Percentiles rank a stretch among this genome's conserved stretches.
These are phyloP conservation scores for Zoysia japonica DNA, from an alignment of 176 grass and related monocot genomes.

Conservation along the genomic window DNA sequence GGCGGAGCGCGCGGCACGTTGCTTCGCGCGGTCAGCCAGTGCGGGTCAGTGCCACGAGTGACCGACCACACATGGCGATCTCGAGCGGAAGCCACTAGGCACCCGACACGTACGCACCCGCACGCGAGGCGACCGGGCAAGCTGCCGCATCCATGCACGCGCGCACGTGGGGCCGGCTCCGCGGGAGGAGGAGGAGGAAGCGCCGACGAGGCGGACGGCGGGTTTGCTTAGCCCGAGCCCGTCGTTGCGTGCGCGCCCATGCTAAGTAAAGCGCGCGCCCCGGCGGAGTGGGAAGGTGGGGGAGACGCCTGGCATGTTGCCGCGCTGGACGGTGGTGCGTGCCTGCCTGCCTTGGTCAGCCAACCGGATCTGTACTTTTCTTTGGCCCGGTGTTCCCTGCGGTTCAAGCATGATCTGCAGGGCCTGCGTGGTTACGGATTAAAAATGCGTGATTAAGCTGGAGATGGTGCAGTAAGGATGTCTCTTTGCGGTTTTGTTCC, in stretches of 20 bases:
- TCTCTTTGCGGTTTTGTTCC: constrained; percentile 15
- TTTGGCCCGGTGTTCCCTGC: constrained; percentile 5
- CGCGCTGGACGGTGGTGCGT: constrained; percentile 23
- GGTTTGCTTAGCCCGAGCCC: constrained; percentile 43
- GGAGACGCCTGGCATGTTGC: background rate
- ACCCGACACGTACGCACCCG: constrained; percentile 12
- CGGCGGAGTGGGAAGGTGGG: background rate
- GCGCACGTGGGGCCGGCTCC: constrained; percentile 48
- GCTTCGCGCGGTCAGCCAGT: background rate
- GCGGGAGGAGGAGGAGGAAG: constrained; percentile 12
- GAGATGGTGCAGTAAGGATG: background rate
- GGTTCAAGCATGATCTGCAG: constrained; percentile 26
- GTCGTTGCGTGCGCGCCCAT: constrained; percentile 11
- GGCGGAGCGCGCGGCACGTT: background rate
- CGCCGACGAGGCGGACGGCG: background rate
- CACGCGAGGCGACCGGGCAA: constrained; percentile 6
- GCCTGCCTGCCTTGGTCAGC: background rate
- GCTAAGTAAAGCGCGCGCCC: constrained; percentile 43
- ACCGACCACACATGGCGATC: constrained; percentile 34
- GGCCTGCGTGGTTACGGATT: background rate
- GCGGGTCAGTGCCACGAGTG: constrained; percentile 9
- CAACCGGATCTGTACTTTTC: constrained; percentile 40
- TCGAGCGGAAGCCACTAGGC: background rate
- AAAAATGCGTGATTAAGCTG: background rate
- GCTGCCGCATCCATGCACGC: background rate